Base-by-base conservation (phyloP, 78 protist species). In the Dictyostelium intermedium region DNA sequence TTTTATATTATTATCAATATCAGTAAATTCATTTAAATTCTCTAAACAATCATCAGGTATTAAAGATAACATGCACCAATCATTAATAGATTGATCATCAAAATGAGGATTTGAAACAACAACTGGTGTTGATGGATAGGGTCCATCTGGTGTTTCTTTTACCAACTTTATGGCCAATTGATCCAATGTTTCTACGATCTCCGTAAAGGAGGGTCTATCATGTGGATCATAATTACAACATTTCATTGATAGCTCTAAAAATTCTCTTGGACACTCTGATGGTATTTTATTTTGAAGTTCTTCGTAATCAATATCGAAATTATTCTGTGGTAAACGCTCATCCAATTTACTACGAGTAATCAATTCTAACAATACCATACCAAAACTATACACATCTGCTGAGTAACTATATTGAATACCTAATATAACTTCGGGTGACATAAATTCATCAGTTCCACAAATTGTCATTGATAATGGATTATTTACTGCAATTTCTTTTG, bases 381-480 rank as follows among this genome's bases (percentile, higher is more conserved):
- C 94, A 89, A 63, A 89, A 89, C 94, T 89, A 89, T 89, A 89
- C 8, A 89, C 34, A 89, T 89, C 94, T 30, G 87, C 87, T 43
- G 83, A 45, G 70, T 50, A 80, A 50, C 83, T 77, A 50, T 89
- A 89, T 20, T 83, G 81, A 37, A 89, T 89, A 14, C 94, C 94
- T 35, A 89, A 70, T 23, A 89, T 89, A 5, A 89, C 94, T 27
- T 89, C 94, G 23, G 94, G 94, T 60, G 84, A 63, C 94, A 89
- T 89, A 73, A 83, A 89, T 80, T 89, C 87, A 78, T 89, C 94
- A 5, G 94, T 80, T 41, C 94, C 94, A 34, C 94, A 89, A 34
- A 89, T 89, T 7, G 94, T 89, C 10, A 14, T 79, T 60, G 94
- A 63, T 50, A 89, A 70, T 30, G 87, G 47, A 82, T 82, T 63